Base-by-base conservation (phyloP, 257 asterid genomes). In the Fraxinus excelsior region DNA sequence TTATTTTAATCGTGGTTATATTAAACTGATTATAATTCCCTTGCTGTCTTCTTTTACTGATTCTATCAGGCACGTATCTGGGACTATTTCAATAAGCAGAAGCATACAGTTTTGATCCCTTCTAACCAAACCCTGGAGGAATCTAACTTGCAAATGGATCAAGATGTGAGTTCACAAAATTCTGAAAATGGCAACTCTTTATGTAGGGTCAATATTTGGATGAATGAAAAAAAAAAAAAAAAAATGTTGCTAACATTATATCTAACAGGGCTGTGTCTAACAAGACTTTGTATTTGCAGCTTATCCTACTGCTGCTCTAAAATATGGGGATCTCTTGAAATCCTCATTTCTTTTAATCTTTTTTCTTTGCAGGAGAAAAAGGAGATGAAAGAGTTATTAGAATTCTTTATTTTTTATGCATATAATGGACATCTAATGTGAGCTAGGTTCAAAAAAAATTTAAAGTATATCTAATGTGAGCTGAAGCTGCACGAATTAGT, bases 61-160 rank as follows among this genome's bases (percentile, higher is more conserved):
- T 74, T 77, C 79, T 64, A 78, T 38, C 87, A 96, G 99, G 91
- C 89, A 71, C 78, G 67, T 68, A 88, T 96, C 79, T 91, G 91
- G 97, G 99, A 96, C 87, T 96, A 80, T 86, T 93, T 91, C 78
- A 87, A 90, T 83, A 87, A 83, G 86, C 75, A 44, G 82, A 91
- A 88, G 90, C 90, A 93, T 19, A 72, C 85, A 7, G 21, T 80
- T 73, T 74, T 96, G 73, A 37, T 44, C 79, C 80, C 88, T 56
- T 93, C 96, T 34, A 80, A 74, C 78, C 91, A 85, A 82, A 93
- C 94, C 29, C 84, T 96, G 70, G 98, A 91, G 86, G 98, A 87
- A 62, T 82, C 93, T 83, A 82, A 82, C 82, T 72, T 96, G 71
- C 91, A 89, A 93, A 91, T 93, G 97, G 98, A 96, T 80, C 99